Evolutionary conservation across 1,284 basidiomycete species (phyloP).

Genomic region (Xerocomus nothofagi): DNA sequence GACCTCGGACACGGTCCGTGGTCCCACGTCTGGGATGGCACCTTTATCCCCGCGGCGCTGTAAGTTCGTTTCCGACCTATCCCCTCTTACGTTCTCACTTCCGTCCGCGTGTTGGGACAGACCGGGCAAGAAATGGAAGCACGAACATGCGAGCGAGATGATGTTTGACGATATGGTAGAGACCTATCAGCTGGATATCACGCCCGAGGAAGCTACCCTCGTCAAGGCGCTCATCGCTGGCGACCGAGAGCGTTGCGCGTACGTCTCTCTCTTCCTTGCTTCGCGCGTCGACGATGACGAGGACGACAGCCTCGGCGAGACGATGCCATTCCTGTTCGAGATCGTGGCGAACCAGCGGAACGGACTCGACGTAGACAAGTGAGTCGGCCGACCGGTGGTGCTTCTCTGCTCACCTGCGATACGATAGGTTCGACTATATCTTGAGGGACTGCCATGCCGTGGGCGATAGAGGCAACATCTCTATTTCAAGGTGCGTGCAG

Average conservation of each 20-base stretch:
- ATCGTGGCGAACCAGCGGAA: slow-evolving; percentile 78
- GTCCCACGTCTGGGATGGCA: slow-evolving; percentile 58
- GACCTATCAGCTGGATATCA: slow-evolving; percentile 43
- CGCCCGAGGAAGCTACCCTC: slow-evolving; percentile 40
- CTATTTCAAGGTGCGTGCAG: slow-evolving; percentile 35
- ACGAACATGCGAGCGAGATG: slow-evolving; percentile 58
- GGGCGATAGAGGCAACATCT: slow-evolving; percentile 60
- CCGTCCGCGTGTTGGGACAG: slow-evolving; percentile 9
- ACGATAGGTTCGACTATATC: slow-evolving; percentile 74
- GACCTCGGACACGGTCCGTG: slow-evolving; percentile 61
- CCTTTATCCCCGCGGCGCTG: slow-evolving; percentile 52
- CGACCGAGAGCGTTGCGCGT: slow-evolving; percentile 38
- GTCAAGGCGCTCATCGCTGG: slow-evolving; percentile 59
- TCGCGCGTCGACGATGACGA: background rate
- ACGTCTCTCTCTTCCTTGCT: slow-evolving; percentile 13
- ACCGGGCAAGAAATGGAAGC: slow-evolving; percentile 42
- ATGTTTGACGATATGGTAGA: slow-evolving; percentile 57
- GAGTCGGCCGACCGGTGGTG: background rate
- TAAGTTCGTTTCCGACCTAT: slow-evolving; percentile 29
- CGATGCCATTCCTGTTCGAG: slow-evolving; percentile 56
- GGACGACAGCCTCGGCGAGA: slow-evolving; percentile 37
- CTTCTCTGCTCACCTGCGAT: background rate
- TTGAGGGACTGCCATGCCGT: slow-evolving; percentile 68
- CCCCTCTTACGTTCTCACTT: background rate
- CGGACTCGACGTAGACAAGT: slow-evolving; percentile 84